A percentile compares a stretch with the other conserved stretches of the same genome.
Conservation (phyloP, 2,329 filamentous ascomycete genomes). For the Beauveria bassiana region DNA sequence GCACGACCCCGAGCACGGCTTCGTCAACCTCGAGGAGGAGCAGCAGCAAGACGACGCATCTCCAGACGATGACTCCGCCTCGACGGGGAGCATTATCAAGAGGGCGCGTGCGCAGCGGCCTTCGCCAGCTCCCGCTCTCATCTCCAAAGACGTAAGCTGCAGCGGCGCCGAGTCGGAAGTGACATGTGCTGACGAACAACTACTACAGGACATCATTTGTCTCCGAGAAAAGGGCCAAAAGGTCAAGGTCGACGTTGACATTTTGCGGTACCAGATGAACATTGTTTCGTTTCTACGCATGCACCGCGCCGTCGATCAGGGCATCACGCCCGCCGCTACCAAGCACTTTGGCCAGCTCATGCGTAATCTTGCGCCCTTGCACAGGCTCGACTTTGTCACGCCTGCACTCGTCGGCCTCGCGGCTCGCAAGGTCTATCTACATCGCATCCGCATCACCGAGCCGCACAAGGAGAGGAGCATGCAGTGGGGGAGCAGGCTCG, state of each 20-base stretch:
- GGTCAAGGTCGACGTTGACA: constrained; percentile 64
- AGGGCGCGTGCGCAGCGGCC: constrained; percentile 18
- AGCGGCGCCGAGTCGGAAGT: too few species aligned
- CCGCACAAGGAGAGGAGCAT: constrained; percentile 74
- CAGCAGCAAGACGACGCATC: constrained; percentile 21
- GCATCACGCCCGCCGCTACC: constrained; percentile 71
- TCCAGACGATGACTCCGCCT: constrained; percentile 24
- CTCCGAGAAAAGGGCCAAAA: constrained; percentile 51
- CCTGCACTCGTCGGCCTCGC: constrained; percentile 79
- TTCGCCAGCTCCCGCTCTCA: constrained; percentile 23
- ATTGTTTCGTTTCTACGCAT: constrained; percentile 79
- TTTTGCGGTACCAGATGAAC: constrained; percentile 79
- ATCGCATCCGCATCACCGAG: constrained; percentile 65
- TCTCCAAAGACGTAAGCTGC: constrained; percentile 34
- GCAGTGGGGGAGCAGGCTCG: constrained; percentile 81
- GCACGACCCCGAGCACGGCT: constrained; percentile 65
- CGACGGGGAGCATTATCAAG: constrained; percentile 40
- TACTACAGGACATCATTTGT: constrained; percentile 43
- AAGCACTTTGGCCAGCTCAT: constrained; percentile 65
- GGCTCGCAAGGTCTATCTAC: constrained; percentile 77
- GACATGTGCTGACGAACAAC: background rate
- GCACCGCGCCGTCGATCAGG: constrained; percentile 74
- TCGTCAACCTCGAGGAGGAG: constrained; percentile 65
- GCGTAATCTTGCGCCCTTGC: constrained; percentile 70
- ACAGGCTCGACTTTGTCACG: constrained; percentile 71